Evolutionary conservation across 2,329 filamentous ascomycete species (phyloP), one percentile per base, ranked within the genome.

Genomic region (Camillea tinctor): DNA sequence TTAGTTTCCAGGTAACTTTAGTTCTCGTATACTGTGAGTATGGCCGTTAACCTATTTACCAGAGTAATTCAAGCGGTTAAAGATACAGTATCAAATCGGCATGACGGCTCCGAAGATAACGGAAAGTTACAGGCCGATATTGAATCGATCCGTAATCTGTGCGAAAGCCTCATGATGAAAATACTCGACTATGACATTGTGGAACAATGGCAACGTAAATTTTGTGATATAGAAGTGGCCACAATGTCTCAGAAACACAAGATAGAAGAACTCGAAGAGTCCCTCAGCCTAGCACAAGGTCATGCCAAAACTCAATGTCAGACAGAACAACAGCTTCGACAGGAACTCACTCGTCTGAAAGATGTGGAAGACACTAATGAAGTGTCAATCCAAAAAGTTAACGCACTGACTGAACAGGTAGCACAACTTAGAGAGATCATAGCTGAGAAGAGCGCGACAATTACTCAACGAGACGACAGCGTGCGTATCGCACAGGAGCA

Each of bases 161-260:
- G 63, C 30, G 51, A 60, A 30, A 54, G 54, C 9, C 52, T 64
- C 26, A n/a, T n/a, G 36, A 2, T 23, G 57, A 65, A 24, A 9
- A 54, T 61, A 50, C 22, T 5, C 2, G 48, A n/a, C 22, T 21
- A 30, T 4, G 20, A 62, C 44, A 54, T 57, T 49, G 57, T 58
- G 13, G 59, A 60, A 4, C 52, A 62, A 48, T 72, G 69, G 69
- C 61, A 68, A 56, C 59, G 60, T 6, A 69, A 56, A 23, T 60
- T 57, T 11, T 36, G 65, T 19, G 60, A 67, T 17, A 50, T 57
- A 19, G 40, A 56, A 9, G 50, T 54, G 59, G 30, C 23, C 24
- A 40, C 48, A 7, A 23, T 56, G 19, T 30, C 4, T 22, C 59
- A 69, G 9, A 52, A 30, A 6, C 23, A 57, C 15, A 57, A 64